A percentile compares a stretch with the other conserved stretches of the same genome.
Evolutionary conservation across 148 eudicot species (phyloP).

Genomic region (Chenopodium suecicum): DNA sequence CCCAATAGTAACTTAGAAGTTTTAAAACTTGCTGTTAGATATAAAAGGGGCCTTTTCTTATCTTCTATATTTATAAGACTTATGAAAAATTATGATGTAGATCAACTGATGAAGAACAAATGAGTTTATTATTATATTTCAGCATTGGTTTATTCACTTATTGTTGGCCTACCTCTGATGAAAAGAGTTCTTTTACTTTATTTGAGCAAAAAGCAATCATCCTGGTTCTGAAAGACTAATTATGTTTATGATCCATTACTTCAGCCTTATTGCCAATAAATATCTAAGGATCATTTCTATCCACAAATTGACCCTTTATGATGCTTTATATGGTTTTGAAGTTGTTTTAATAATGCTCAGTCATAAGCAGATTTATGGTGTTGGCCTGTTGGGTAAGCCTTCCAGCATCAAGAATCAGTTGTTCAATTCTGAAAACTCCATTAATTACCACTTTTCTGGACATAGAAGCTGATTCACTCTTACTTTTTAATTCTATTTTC

Average conservation of each 20-base stretch:
- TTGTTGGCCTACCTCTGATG: neutral
- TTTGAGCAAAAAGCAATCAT: neutral
- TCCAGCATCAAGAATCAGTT: too few relatives aligned
- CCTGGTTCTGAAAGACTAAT: neutral
- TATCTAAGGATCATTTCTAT: neutral
- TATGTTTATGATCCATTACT: neutral
- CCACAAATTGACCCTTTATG: neutral
- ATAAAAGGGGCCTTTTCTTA: neutral
- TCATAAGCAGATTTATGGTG: neutral
- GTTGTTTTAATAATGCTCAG: neutral
- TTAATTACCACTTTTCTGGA: too few relatives aligned
- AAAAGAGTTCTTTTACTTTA: neutral
- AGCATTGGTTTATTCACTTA: neutral
- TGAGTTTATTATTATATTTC: neutral
- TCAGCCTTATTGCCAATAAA: neutral
- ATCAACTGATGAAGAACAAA: neutral
- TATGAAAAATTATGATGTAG: neutral
- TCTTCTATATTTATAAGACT: neutral
- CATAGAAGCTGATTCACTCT: too few relatives aligned
- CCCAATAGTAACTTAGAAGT: neutral
- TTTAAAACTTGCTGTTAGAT: neutral
- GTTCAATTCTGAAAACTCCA: too few relatives aligned
- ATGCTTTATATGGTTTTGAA: neutral
- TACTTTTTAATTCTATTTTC: too few relatives aligned
- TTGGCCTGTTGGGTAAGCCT: neutral